Conservation (phyloP, 805 yeast genomes). For the Brettanomyces bruxellensis region DNA sequence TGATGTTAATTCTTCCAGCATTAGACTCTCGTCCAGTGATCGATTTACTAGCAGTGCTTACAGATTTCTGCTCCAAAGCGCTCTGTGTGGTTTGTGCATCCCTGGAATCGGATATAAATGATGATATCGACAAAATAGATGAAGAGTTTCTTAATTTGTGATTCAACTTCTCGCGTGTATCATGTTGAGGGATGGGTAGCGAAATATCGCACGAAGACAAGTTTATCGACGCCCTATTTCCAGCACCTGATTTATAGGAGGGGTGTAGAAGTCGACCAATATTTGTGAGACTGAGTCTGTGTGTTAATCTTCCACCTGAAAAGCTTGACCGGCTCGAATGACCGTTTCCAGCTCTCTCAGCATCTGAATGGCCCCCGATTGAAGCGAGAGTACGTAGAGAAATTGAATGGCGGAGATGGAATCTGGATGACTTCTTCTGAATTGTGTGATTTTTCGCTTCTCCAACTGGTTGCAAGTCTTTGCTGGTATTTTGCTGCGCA, state of each 20-base stretch:
- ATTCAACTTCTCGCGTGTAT: slow-evolving; percentile 45
- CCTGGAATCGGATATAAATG: slow-evolving; percentile 10
- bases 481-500: too few species aligned
- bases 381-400: slow-evolving; percentile 21
- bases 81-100: not conserved
- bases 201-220: slow-evolving; percentile 35
- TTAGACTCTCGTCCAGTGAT: not conserved
- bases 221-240: slow-evolving; percentile 10
- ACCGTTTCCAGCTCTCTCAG: not conserved
- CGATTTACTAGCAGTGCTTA: not conserved
- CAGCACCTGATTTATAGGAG: slow-evolving; percentile 12
- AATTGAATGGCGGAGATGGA: slow-evolving; percentile 21
- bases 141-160: slow-evolving; percentile 43
- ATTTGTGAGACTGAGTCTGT: slow-evolving; percentile 1
- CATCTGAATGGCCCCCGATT: slow-evolving; percentile 2
- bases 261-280: not conserved
- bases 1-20: not conserved
- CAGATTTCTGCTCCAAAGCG: not conserved
- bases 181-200: slow-evolving; percentile 48
- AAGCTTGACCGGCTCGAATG: too few species aligned
- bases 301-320: not conserved
- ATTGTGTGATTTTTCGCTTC: not conserved
- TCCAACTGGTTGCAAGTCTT: too few species aligned
- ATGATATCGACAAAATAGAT: slow-evolving; percentile 35
- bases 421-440: slow-evolving; percentile 14